Evolutionary conservation across 2,329 filamentous ascomycete species (phyloP).

Genomic region (Pestalotiopsis sp.): DNA sequence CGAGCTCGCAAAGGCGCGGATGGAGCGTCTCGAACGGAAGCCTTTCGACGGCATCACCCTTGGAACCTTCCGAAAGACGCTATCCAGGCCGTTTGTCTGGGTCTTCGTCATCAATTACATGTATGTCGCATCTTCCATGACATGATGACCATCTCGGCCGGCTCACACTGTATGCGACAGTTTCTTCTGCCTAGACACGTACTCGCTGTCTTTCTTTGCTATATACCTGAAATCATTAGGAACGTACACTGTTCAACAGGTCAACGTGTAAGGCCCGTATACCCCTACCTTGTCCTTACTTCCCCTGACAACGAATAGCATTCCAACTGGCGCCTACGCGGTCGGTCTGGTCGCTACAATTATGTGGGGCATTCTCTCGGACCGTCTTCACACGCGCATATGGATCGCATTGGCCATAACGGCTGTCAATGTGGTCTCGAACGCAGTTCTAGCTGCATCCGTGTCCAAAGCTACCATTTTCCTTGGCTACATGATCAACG

Average conservation of each 20-base stretch:
- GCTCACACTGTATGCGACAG: background rate
- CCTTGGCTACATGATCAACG: conserved; percentile 5
- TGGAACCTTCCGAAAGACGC: background rate
- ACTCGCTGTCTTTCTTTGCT: conserved; percentile 1
- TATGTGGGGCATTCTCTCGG: conserved; percentile 6
- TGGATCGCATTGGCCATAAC: conserved; percentile 2
- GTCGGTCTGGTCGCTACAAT: conserved; percentile 4
- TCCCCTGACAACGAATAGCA: background rate
- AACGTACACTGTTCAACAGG: background rate
- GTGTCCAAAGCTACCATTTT: conserved; percentile 6
- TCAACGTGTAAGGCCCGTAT: background rate
- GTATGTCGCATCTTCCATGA: background rate
- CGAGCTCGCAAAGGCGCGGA: background rate
- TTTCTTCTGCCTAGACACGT: conserved; percentile 9
- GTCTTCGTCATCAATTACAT: conserved; percentile 5
- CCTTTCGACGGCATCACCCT: background rate
- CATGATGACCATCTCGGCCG: background rate
- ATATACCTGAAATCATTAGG: conserved; percentile 3
- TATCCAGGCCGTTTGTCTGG: background rate
- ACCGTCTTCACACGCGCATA: background rate
- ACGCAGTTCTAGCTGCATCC: background rate
- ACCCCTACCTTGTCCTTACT: too few relatives aligned
- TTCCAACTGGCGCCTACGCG: background rate
- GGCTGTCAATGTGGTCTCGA: background rate
- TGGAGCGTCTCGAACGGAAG: background rate